Evolutionary conservation across 2,329 filamentous ascomycete genomes (phyloP), one percentile per base, ranked within the genome.

Genomic region (Spiromastix sp.): DNA sequence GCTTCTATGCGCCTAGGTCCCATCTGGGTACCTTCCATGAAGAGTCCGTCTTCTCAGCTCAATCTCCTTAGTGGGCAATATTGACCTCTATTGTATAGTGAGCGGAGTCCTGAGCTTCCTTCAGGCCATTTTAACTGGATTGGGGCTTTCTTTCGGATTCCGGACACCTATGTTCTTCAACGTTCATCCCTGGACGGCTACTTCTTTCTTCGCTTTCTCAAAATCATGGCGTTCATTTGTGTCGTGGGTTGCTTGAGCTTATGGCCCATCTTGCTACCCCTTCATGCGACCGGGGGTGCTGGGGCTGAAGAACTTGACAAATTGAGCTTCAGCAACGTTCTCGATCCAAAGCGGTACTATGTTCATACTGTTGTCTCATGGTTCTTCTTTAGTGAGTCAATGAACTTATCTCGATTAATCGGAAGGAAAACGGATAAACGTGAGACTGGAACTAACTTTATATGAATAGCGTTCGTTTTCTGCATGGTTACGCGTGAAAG

Each of bases 101-200:
- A 71, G 41, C 60, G 61, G 44, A 71, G 61, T 31, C 70, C 70
- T 13, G 55, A 66, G 20, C 45, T 65, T 6, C 61, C 61, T 2
- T 52, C 52, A 1, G 65, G 68, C 27, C 56, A 70, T 39, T 52
- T 74, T 32, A 68, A 70, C 43, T 77, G 72, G 72, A 62, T 76
- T 34, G 46, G 60, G 2, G 51, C 67, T 1, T 72, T 74, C 48
- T 59, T 66, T 35, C 61, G 63, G 28, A 66, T 77, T 7, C 66
- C 71, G 4, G 87, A 96, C 55, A 75, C 77, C 15, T 82, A 84
- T 52, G 76, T 87, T n/a, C 75, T 96, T 5, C 83, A 91, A 49
- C 84, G 93, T 62, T 84, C 86, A 46, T 93, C 86, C 1, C 73
- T 96, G 34, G 89, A 96, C 56, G 83, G 83, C 16, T 96, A 87